phyloP scores from a whole-genome alignment of 164 flowering plant genomes.

The Vitis vinifera region ASM3070453v1 NC_081808.1:19892501-19893000 shows the following conservation, averaged over 20 bases:
- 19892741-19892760: constrained; percentile 32
- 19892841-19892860: constrained; percentile 36
- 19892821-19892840: constrained; percentile 36
- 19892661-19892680: constrained; percentile 29
- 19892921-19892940: constrained; percentile 42
- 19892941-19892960: constrained; percentile 44
- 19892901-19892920: constrained; percentile 59
- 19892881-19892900: constrained; percentile 44
- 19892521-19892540: constrained; percentile 22
- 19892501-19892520: constrained; percentile 30
- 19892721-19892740: constrained; percentile 25
- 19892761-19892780: constrained; percentile 38
- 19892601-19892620: constrained; percentile 34
- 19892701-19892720: constrained; percentile 19
- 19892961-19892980: constrained; percentile 49
- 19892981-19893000: constrained; percentile 29
- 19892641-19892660: constrained; percentile 35
- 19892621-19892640: constrained; percentile 35
- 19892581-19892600: constrained; percentile 13
- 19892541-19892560: constrained; percentile 28
- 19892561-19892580: constrained; percentile 24
- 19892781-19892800: constrained; percentile 43
- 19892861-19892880: constrained; percentile 26
- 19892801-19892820: constrained; percentile 26
- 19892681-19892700: constrained; percentile 31